Evolutionary conservation across 2,329 filamentous ascomycete species (phyloP), one percentile per base, ranked within the genome.

Genomic region (Colletotrichum chlorophyti): DNA sequence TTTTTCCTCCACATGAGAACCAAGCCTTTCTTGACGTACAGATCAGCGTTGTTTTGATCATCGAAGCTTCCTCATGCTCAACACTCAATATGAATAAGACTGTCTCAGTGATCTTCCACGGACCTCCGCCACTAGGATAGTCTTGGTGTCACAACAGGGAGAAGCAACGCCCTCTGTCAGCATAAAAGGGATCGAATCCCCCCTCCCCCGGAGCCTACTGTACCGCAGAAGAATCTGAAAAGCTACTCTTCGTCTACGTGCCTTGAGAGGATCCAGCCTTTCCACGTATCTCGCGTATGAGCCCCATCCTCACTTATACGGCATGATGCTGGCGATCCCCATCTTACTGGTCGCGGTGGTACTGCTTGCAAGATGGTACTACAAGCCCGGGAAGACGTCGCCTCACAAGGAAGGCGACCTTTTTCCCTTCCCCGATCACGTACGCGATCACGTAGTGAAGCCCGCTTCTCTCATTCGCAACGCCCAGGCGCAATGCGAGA

Each of bases 341-440:
- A 5, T 45, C 14, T 12, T 57, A 2, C 14, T 60, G 1, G 12
- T 45, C 2, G 37, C 45, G 29, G 21, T 46, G 4, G 26, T 60
- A 15, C 51, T 60, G 5, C 40, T 57, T 4, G 32, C 42, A 24
- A 49, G 24, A 27, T 57, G 43, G 38, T 45, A 29, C 19, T 40
- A n/a, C 15, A 41, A 27, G 6, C 24, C 34, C 27, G 7, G 17
- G 12, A 65, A 62, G 17, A 62, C 63, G 2, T 60, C 63, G 26
- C 21, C 31, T 12, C 64, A 59, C 43, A 42, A 64, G 7, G 60
- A 63, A 21, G 53, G 62, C 10, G 49, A 59, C 27, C 63, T 61
- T 19, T 60, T 63, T 11, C 55, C 47, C 2, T 65, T 65, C 27
- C 47, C 57, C 5, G 34, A 26, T n/a, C 35, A 53, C 23, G 42